A percentile compares a stretch with the other conserved stretches of the same genome.
These are phyloP conservation scores for Phyllostachys edulis DNA, from an alignment of 176 grass and related monocot genomes.

Conservation along the genomic window DNA sequence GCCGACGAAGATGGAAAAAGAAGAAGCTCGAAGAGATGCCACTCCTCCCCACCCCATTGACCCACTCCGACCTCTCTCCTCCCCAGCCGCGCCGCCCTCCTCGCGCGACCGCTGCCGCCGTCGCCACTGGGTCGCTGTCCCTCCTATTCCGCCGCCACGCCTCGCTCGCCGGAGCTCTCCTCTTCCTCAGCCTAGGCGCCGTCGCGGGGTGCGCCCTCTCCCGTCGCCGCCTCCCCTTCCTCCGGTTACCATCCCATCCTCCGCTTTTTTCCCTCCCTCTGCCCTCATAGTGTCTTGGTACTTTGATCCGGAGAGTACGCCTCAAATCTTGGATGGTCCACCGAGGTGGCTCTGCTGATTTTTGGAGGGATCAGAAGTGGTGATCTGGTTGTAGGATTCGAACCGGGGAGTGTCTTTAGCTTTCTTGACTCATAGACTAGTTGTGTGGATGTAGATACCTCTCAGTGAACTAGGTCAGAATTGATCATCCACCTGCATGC, in stretches of 20 bases:
- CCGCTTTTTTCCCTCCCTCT: not conserved
- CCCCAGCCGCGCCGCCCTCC: not conserved
- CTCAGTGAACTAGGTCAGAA: not conserved
- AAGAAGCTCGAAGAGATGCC: constrained; percentile 33
- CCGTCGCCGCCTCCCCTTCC: constrained; percentile 29
- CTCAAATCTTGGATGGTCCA: no score
- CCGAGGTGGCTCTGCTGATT: no score
- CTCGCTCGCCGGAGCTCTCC: not conserved
- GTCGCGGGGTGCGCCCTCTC: constrained; percentile 39
- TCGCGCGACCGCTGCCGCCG: not conserved
- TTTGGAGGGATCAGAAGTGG: no score
- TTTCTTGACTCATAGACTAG: not conserved
- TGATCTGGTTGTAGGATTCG: no score
- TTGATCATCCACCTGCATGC: no score
- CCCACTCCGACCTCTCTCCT: constrained; percentile 26
- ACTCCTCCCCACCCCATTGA: not conserved
- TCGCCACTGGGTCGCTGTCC: not conserved
- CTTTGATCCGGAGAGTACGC: no score
- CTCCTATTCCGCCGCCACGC: not conserved
- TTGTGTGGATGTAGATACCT: not conserved
- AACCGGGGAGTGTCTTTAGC: not conserved
- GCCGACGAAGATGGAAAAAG: not conserved
- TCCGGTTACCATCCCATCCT: constrained; percentile 14
- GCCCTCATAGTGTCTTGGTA: not conserved
- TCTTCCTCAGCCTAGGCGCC: constrained; percentile 57